Base-by-base conservation (phyloP, 2,329 filamentous ascomycete species). In the Talaromyces sp. region DNA sequence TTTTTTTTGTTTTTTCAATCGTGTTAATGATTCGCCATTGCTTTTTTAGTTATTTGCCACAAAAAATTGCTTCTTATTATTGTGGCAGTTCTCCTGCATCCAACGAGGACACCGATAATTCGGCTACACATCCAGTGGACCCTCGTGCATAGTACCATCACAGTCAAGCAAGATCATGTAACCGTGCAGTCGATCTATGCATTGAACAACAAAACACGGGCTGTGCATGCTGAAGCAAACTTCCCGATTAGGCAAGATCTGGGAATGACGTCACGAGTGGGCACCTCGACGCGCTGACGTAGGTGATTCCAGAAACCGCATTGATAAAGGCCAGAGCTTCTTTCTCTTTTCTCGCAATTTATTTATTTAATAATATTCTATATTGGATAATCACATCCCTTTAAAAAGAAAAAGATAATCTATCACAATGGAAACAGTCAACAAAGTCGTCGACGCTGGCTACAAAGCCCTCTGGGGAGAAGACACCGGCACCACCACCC, bases 381-480 rank as follows among this genome's bases (percentile, higher is more conserved):
- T 2, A 23, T 23, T 23, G 23, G 2, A 23, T 23, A 23, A 23
- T 23, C 23, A 23, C 23, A 23, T 23, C 23, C 23, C 23, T 23
- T 23, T 23, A 2, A 23, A 23, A 2, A 23, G 2, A 23, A 23
- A 23, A 23, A 23, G 23, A 23, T 34, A 14, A 51, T 31, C 16
- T 16, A 30, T 18, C 10, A 18, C 40, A 55, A 23, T 90, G 87
- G 88, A 90, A 63, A 83, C 86, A 36, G 79, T 90, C 68, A 87
- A 79, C 74, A 71, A 70, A 72, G 77, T 86, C 59, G 81, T 82
- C 34, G 69, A 71, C 14, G 73, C 78, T 4, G 81, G 82, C 33
- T 78, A 79, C 27, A 80, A 80, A 34, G 62, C 56, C 42, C 59
- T 61, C 47, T 64, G 62, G 62, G 59, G 62, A 34, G 52, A 59